Evolutionary conservation across 805 yeast genomes (phyloP), one percentile per base, ranked within the genome.

Genomic region (Ogataea thermomethanolica): DNA sequence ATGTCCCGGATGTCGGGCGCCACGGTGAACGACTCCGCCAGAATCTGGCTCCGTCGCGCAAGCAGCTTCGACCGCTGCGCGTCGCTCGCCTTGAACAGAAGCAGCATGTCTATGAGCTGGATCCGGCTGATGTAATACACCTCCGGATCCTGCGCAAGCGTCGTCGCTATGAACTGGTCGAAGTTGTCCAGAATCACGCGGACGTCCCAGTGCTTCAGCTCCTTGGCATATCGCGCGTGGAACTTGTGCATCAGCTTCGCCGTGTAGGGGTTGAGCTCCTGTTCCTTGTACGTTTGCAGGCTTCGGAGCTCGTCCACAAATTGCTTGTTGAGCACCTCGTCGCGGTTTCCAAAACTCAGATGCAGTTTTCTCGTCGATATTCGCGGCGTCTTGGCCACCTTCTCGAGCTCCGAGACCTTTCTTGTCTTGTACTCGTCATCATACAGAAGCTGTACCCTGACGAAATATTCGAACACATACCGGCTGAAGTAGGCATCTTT

Each of bases 361-460:
- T 51, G 58, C 7, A 50, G 39, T 27, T 46, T 54, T 28, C 45
- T 50, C 25, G 37, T 35, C 14, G 44, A 37, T 10, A 48, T 35
- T 22, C 45, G 44, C 11, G 62, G 60, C 22, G 41, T 37, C 17
- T 25, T 23, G 4, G 58, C 51, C 7, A 56, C 47, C 3, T 33
- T 24, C n/a, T 42, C 38, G 20, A 53, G 37, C 12, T 56, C 54
- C 3, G 43, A 24, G 0, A 61, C 61, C 13, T 36, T 38, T 2
- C 39, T 41, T 7, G 51, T 43, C n/a, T 30, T 40, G 35, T 36
- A 51, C 5, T 49, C 35, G 8, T 43, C 46, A 28, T 60, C 64
- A 24, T 41, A 49, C 17, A 60, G 43, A 8, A 60, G 38, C 31
- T 55, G 62, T 3, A 56, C 55, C 29, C 48, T 52, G 12, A 58